phyloP scores from a whole-genome alignment of 2,329 filamentous ascomycete genomes.

The Trichoderma arundinaceum region DNA sequence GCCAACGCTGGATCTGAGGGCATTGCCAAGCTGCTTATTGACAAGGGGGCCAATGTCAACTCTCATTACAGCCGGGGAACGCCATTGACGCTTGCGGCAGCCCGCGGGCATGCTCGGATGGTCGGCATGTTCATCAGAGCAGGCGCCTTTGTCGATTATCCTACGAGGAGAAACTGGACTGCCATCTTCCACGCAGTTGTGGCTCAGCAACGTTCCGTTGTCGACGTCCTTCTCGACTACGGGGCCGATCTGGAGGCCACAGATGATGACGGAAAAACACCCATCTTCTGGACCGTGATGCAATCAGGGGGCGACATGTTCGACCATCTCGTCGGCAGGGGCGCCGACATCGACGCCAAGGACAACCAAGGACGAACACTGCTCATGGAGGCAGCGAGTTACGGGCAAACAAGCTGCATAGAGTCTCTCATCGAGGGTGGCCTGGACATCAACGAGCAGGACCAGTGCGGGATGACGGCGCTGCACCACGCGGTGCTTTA shows the following conservation, averaged over 20 bases:
- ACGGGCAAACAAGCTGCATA: neutral
- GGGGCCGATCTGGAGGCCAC: constrained; percentile 12
- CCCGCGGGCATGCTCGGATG: neutral
- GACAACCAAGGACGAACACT: neutral
- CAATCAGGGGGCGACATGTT: neutral
- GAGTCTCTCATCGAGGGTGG: constrained; percentile 2
- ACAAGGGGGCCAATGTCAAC: constrained; percentile 23
- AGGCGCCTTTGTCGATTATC: neutral
- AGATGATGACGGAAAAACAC: constrained; percentile 16
- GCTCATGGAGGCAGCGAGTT: constrained; percentile 3
- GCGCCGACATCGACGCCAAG: constrained; percentile 1
- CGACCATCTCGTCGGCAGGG: neutral
- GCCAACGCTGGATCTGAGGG: neutral
- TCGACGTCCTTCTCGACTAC: constrained; percentile 8
- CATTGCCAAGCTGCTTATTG: constrained; percentile 9
- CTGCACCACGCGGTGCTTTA: neutral
- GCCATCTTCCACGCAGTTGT: constrained; percentile 2
- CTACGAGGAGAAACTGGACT: neutral
- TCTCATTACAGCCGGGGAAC: neutral
- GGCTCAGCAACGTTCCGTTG: neutral
- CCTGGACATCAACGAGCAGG: constrained; percentile 2
- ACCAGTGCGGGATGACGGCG: constrained; percentile 1
- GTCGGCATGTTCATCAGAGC: constrained; percentile 7
- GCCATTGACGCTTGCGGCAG: constrained; percentile 5
- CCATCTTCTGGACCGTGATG: neutral